Conservation (phyloP, 202 grass and related monocot species). For the Tripidium arundinaceum region DNA sequence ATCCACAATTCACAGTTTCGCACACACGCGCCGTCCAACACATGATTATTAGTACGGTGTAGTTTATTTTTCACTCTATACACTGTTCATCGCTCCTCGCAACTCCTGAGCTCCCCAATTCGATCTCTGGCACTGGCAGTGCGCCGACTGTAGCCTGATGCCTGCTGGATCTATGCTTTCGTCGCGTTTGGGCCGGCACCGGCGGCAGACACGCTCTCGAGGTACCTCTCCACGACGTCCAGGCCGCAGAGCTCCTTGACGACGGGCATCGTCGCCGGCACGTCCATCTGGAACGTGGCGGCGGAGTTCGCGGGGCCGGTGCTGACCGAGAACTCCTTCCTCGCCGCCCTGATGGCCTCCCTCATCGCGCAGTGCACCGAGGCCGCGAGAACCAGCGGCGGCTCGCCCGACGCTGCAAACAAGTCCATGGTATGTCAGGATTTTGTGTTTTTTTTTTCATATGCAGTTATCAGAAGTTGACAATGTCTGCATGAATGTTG, state of each 20-base stretch:
- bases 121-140: no score
- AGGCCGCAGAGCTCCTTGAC: conserved; percentile 65
- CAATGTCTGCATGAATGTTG: not conserved
- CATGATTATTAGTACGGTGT: not conserved
- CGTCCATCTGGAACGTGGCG: conserved; percentile 44
- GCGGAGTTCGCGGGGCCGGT: conserved; percentile 15
- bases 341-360: conserved; percentile 73
- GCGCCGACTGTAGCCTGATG: no score
- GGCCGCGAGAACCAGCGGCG: conserved; percentile 74
- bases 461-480: not conserved
- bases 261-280: conserved; percentile 49
- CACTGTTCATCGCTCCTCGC: not conserved
- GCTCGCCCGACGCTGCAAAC: conserved; percentile 79
- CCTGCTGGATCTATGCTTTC: conserved; percentile 28
- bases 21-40: not conserved
- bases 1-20: not conserved
- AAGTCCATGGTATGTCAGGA: not conserved
- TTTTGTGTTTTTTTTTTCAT: no score
- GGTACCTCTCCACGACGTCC: conserved; percentile 54
- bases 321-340: conserved; percentile 39
- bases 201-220: conserved; percentile 32
- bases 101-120: no score
- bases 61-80: not conserved
- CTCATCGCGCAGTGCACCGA: conserved; percentile 87
- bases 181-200: no score